Evolutionary conservation across 1,139 yeast species (phyloP), one percentile per base, ranked within the genome.

Genomic region (Saccharomycopsis hybrid): DNA sequence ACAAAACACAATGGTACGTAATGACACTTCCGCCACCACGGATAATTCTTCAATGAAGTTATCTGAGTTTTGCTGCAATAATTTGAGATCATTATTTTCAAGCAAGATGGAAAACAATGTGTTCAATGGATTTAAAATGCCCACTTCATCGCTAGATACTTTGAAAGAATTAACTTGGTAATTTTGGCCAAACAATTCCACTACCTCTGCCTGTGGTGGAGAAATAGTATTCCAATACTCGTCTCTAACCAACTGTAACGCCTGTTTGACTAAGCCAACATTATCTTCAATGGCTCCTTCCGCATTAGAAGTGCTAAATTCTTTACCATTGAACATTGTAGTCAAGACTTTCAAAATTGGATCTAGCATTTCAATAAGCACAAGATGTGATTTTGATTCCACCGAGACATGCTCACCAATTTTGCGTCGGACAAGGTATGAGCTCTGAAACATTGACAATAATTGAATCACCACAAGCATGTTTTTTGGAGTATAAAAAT

Each of bases 341-440:
- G 36, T 32, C 9, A 49, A 9, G 8, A 30, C 11, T 31, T 33
- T 40, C n/a, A 51, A 36, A 30, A 43, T 30, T n/a, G 36, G 5
- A 25, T 42, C 44, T 24, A 32, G 27, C 9, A 44, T 8, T 51
- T 72, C 73, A 48, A 70, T 62, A 58, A 77, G 81, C 4, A 72
- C 64, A n/a, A 69, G 68, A 59, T 71, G 80, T 53, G 73, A 74
- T 42, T 68, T 66, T 40, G 70, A 66, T 59, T 83, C 88, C 47
- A 69, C 69, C 50, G 77, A 76, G 25, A 83, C 85, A 65, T 85
- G 92, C 5, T 80, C 84, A 13, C 89, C 92, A 45, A 70, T 71
- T 57, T 81, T 81, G 53, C 88, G 71, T 48, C 63, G 67, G 38
- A 82, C 64, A 27, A 74, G 69, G 71, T 77, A 76, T 44, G 75